Evolutionary conservation across 345 rosid species (phyloP).

Genomic region (Ailanthus altissimus): DNA sequence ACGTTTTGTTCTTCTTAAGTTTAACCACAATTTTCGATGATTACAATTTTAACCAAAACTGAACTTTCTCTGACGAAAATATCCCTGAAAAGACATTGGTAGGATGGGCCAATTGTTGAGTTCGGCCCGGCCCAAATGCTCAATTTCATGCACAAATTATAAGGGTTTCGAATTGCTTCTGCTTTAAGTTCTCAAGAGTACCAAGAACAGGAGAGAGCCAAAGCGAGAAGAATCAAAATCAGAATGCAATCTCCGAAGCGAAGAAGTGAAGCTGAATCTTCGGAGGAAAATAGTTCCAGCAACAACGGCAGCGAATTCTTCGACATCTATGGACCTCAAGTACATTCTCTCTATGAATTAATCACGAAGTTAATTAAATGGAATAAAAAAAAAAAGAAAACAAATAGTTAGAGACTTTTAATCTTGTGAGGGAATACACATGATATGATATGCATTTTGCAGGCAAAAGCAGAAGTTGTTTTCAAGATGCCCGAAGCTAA

Average conservation of each 20-base stretch:
- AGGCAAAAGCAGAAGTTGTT: slow-evolving; percentile 84
- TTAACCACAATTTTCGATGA: too few species aligned
- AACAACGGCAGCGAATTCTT: slow-evolving; percentile 31
- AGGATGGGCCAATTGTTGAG: background rate
- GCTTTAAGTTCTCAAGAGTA: background rate
- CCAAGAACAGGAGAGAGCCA: background rate
- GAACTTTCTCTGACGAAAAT: too few species aligned
- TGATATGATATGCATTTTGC: slow-evolving; percentile 22
- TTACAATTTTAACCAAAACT: too few species aligned
- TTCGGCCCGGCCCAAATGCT: background rate
- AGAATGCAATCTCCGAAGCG: slow-evolving; percentile 47
- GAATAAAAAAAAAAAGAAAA: background rate
- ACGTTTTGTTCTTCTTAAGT: background rate
- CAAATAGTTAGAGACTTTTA: too few species aligned
- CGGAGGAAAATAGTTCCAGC: slow-evolving; percentile 29
- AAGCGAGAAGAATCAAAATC: background rate
- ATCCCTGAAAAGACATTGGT: background rate
- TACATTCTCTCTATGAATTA: slow-evolving; percentile 13
- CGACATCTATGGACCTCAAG: slow-evolving; percentile 83
- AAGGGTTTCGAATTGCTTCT: background rate
- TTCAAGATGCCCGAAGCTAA: slow-evolving; percentile 62
- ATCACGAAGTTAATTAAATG: background rate
- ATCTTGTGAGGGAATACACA: background rate
- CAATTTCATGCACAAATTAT: background rate
- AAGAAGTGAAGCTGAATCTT: slow-evolving; percentile 28